Conservation (phyloP, 192 early-diverging fungal genomes). For the Coemansia sp. region DNA sequence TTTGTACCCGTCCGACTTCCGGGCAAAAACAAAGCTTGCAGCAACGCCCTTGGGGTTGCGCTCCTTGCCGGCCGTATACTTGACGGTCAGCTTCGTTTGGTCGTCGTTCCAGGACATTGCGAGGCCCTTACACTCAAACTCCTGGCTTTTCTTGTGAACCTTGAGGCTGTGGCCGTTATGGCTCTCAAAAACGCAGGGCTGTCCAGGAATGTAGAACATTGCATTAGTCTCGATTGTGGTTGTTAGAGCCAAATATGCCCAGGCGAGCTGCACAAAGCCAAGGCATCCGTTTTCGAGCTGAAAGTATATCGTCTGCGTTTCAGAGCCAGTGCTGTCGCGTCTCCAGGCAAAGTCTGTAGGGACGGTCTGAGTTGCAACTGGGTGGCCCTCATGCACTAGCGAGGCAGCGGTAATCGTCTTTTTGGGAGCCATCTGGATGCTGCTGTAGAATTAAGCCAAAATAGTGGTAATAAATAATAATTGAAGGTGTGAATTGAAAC, state of each 20-base stretch:
- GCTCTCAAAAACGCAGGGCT: conserved; percentile 62
- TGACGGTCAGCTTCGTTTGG: conserved; percentile 34
- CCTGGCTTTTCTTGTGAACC: conserved; percentile 69
- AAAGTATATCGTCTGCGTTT: conserved; percentile 87
- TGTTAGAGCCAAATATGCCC: conserved; percentile 76
- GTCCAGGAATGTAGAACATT: conserved; percentile 70
- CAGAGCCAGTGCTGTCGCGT: conserved; percentile 74
- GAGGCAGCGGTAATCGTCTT: conserved; percentile 53
- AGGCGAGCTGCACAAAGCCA: conserved; percentile 88
- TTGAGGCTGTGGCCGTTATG: conserved; percentile 74
- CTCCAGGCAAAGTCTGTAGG: conserved; percentile 71
- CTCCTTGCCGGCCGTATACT: conserved; percentile 52
- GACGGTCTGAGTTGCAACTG: conserved; percentile 52
- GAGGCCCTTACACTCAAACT: conserved; percentile 75
- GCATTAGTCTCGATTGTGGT: conserved; percentile 74
- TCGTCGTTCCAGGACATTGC: conserved; percentile 62
- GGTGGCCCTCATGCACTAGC: conserved; percentile 50
- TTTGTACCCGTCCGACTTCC: conserved; percentile 72
- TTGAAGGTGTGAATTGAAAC: neutral
- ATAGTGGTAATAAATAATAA: conserved; percentile 4
- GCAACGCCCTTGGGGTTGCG: conserved; percentile 64
- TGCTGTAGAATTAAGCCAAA: conserved; percentile 3
- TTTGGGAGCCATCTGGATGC: conserved; percentile 40
- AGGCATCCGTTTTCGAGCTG: conserved; percentile 70
- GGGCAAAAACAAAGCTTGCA: conserved; percentile 67